These are phyloP conservation scores for Teunomyces barrocoloradensis DNA, from an alignment of 805 yeast genomes.

Conservation along the genomic window DNA sequence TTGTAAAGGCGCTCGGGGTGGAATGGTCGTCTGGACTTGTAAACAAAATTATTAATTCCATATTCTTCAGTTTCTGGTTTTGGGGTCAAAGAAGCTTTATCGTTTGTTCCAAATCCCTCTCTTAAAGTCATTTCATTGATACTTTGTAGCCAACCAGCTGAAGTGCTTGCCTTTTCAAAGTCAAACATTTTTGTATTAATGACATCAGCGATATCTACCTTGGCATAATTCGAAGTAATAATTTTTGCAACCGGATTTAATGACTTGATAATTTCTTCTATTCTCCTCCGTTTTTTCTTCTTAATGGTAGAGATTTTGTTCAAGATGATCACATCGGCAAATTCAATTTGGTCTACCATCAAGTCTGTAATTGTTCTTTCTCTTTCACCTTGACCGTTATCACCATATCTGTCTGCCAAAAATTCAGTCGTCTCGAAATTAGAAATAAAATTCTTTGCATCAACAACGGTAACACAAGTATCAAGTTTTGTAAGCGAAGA, in stretches of 20 bases:
- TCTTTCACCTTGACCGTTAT: conserved; percentile 38
- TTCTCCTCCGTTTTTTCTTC: conserved; percentile 22
- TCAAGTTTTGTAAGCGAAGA: conserved; percentile 38
- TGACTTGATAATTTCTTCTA: conserved; percentile 29
- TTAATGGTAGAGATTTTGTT: conserved; percentile 35
- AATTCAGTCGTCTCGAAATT: conserved; percentile 45
- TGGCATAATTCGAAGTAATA: conserved; percentile 33
- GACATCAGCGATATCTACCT: conserved; percentile 33
- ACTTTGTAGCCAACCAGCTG: conserved; percentile 47
- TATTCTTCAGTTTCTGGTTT: conserved; percentile 48
- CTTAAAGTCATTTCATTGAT: conserved; percentile 35
- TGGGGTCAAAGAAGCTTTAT: conserved; percentile 25
- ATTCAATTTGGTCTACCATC: conserved; percentile 47
- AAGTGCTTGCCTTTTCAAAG: conserved; percentile 41
- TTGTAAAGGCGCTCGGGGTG: conserved; percentile 43
- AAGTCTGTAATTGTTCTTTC: conserved; percentile 46
- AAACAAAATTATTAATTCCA: conserved; percentile 44
- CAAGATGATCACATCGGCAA: conserved; percentile 43
- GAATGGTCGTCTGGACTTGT: conserved; percentile 41
- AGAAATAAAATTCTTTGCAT: conserved; percentile 39
- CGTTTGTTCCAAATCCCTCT: conserved; percentile 27
- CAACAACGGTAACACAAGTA: conserved; percentile 48
- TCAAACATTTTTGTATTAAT: conserved; percentile 36
- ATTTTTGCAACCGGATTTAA: conserved; percentile 45
- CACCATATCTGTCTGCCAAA: conserved; percentile 39